Percentiles rank a stretch among this genome's conserved stretches.
phyloP scores from a whole-genome alignment of 192 early-diverging fungal species.

The Dissophora ornata region DNA sequence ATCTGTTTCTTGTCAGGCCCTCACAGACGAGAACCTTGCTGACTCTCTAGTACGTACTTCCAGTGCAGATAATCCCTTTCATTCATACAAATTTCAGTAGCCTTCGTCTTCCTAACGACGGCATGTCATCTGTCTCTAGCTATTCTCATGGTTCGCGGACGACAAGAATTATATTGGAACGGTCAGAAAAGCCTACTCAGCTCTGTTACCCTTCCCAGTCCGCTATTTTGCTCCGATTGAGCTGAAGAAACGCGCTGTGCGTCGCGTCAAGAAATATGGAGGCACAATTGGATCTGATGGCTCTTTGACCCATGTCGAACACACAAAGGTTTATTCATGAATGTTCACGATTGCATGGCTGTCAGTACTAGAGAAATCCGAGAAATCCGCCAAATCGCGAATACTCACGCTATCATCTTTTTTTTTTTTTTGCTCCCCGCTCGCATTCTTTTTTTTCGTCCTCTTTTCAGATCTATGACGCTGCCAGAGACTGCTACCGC shows the following conservation, averaged over 20 bases:
- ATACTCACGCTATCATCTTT: too few relatives aligned
- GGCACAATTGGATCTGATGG: constrained; percentile 37
- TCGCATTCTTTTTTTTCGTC: too few relatives aligned
- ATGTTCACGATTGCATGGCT: too few relatives aligned
- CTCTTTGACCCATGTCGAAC: constrained; percentile 8
- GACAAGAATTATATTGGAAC: constrained; percentile 78
- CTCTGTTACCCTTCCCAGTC: constrained; percentile 72
- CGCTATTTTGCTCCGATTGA: constrained; percentile 78
- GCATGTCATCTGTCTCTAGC: constrained; percentile 27
- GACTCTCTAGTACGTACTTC: constrained; percentile 69
- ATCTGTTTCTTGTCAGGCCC: constrained; percentile 64
- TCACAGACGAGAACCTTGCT: constrained; percentile 79
- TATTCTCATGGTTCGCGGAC: constrained; percentile 88
- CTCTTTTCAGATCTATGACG: constrained; percentile 80
- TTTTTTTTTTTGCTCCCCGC: too few relatives aligned
- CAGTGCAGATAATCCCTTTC: neutral
- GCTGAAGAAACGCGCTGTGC: constrained; percentile 73
- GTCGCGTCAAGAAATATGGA: constrained; percentile 69
- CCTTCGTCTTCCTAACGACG: neutral
- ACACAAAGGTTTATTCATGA: constrained; percentile 41
- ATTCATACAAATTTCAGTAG: neutral
- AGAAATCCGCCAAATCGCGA: too few relatives aligned
- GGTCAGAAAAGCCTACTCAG: constrained; percentile 79
- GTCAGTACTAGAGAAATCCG: too few relatives aligned
- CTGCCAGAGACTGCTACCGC: constrained; percentile 72